Percentiles rank a stretch among this genome's conserved stretches.
Conservation (phyloP, 2,329 filamentous ascomycete genomes). For the Pezizomycotina sp. region DNA sequence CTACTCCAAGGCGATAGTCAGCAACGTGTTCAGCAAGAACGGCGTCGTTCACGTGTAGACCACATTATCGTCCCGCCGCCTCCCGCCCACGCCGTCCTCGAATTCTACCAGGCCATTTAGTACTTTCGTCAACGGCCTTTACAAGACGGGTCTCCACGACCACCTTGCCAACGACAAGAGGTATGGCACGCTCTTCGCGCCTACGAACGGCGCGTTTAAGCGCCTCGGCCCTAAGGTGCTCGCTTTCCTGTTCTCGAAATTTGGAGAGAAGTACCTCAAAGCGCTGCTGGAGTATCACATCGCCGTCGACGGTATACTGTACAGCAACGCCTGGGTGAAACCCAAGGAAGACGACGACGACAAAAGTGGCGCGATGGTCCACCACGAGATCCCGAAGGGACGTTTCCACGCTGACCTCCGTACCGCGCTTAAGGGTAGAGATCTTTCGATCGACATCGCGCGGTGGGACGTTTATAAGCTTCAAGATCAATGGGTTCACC, state of each 20-base stretch:
- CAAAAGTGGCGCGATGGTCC: slow-evolving; percentile 8
- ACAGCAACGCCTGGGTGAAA: slow-evolving; percentile 51
- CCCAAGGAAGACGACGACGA: background rate
- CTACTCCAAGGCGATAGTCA: slow-evolving; percentile 28
- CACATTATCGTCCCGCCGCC: slow-evolving; percentile 62
- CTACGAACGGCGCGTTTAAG: slow-evolving; percentile 63
- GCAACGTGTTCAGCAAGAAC: slow-evolving; percentile 48
- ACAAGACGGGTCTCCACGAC: slow-evolving; percentile 54
- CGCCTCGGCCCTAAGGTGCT: slow-evolving; percentile 57
- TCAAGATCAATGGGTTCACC: slow-evolving; percentile 60
- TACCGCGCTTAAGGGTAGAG: slow-evolving; percentile 51
- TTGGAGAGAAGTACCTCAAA: slow-evolving; percentile 57
- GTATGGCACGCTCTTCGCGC: slow-evolving; percentile 61
- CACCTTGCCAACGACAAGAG: slow-evolving; percentile 35
- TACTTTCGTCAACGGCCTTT: slow-evolving; percentile 57
- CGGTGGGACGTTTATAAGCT: slow-evolving; percentile 49
- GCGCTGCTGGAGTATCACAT: slow-evolving; percentile 68
- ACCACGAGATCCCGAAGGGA: slow-evolving; percentile 30
- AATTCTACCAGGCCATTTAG: slow-evolving; percentile 53
- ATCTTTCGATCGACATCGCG: slow-evolving; percentile 53
- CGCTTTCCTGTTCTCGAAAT: slow-evolving; percentile 67
- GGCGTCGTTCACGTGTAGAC: slow-evolving; percentile 66
- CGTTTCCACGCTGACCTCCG: slow-evolving; percentile 54
- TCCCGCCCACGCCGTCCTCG: slow-evolving; percentile 45
- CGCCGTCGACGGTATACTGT: slow-evolving; percentile 56